Base-by-base conservation (phyloP, 176 grass and related monocot genomes). In the Tillandsia fasciculata region DNA sequence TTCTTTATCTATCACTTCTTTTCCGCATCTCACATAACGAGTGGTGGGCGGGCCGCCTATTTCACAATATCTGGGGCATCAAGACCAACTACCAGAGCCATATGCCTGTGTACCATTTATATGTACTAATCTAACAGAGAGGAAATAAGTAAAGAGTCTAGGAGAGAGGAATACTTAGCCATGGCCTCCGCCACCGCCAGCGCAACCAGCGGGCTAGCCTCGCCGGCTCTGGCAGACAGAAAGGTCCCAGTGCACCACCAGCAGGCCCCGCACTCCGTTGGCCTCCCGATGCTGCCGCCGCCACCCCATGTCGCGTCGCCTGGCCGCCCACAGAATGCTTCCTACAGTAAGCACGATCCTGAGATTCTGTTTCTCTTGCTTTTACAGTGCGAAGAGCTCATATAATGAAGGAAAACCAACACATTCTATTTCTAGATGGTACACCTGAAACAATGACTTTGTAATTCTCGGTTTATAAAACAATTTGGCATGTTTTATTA, bases 221-320 rank as follows among this genome's bases (percentile, higher is more conserved):
- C 80, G 12, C 63, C 78, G 0, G 53, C 72, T 52, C 26, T 68
- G 3, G 57, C 56, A 66, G 82, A 87, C 48, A 65, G 48, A 15
- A 96, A 80, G 82, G 52, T 76, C 11, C 9, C 59, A 0, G 50
- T 27, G 17, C 6, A 47, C 14, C 58, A 71, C 78, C 63, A 74
- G 82, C 77, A 70, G 77, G 57, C 84, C 9, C 74, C 52, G 70
- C 59, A 80, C 64, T 63, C 66, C 4, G 51, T 97, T 12, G 48
- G 77, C 2, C 79, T 97, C 22, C 86, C 89, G 47, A 64, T 86
- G 71, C 77, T 87, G 51, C 81, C 81, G 49, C 71, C 81, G 1
- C 48, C 76, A 64, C 76, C 84, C 3, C 72, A 74, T 64, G 71
- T 90, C 56, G 51, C 89, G 12, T 85, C 84, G 13, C 78, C 79